These are phyloP conservation scores for Venturiaceae sp. DNA, from an alignment of 2,329 filamentous ascomycete genomes.

Conservation along the genomic window DNA sequence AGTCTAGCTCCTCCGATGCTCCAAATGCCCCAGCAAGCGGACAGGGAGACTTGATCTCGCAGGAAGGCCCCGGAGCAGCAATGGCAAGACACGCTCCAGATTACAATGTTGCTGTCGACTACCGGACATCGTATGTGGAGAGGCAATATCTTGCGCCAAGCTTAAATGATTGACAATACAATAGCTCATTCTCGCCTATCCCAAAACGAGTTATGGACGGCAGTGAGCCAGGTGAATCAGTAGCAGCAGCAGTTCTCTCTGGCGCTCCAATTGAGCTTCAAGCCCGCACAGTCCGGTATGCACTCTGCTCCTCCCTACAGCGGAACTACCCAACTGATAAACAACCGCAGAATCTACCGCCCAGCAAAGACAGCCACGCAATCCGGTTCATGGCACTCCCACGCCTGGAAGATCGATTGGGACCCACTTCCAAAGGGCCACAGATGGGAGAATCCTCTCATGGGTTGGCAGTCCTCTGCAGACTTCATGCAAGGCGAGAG, in stretches of 20 bases:
- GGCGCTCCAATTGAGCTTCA: slow-evolving; percentile 91
- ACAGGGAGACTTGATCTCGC: not conserved
- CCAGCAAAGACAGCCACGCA: slow-evolving; percentile 92
- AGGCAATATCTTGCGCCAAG: not conserved
- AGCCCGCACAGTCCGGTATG: slow-evolving; percentile 84
- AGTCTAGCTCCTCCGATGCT: not conserved
- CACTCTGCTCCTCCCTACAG: not conserved
- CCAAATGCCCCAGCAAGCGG: not conserved
- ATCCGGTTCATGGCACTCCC: slow-evolving; percentile 75
- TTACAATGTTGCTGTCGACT: slow-evolving; percentile 72
- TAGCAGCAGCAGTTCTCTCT: slow-evolving; percentile 79
- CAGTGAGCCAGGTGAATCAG: slow-evolving; percentile 64
- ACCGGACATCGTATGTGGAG: slow-evolving; percentile 71
- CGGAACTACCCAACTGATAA: not conserved
- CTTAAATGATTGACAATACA: not conserved
- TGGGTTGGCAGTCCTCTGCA: slow-evolving; percentile 95
- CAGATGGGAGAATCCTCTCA: slow-evolving; percentile 96
- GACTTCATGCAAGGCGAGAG: slow-evolving; percentile 93
- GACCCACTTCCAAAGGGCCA: slow-evolving; percentile 86
- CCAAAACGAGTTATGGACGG: slow-evolving; percentile 86
- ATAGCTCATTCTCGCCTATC: slow-evolving; percentile 80
- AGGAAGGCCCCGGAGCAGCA: slow-evolving; percentile 1
- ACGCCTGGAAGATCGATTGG: slow-evolving; percentile 98
- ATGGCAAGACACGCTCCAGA: slow-evolving; percentile 63
- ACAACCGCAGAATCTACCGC: slow-evolving; percentile 68